Evolutionary conservation across 352 stramenopile species (phyloP).

Genomic region (Globisporangium lucens): DNA sequence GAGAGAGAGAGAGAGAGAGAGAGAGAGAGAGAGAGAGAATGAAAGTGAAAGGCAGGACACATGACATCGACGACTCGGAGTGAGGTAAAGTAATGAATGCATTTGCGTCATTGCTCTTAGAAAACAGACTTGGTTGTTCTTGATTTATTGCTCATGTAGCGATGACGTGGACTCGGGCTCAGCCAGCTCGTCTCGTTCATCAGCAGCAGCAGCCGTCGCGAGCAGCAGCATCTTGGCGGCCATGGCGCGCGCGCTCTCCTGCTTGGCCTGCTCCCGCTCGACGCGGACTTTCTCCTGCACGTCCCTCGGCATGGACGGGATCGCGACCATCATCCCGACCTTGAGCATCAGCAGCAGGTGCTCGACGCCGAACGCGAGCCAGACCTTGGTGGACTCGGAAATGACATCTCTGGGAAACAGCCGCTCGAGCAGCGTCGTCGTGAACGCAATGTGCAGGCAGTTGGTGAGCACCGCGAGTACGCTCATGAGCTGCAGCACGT

Average conservation of each 20-base stretch:
- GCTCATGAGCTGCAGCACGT: conserved; percentile 94
- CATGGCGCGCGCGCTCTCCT: conserved; percentile 66
- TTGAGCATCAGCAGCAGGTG: conserved; percentile 65
- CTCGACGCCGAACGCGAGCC: conserved; percentile 75
- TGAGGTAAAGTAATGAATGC: conserved; percentile 1
- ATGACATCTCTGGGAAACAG: conserved; percentile 23
- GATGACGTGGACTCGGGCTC: background rate
- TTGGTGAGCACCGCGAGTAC: conserved; percentile 95
- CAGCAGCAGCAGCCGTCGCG: background rate
- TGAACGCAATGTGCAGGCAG: conserved; percentile 91
- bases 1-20: background rate
- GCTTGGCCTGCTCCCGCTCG: conserved; percentile 65
- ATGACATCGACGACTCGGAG: background rate
- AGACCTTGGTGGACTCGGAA: conserved; percentile 54
- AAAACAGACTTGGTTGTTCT: background rate
- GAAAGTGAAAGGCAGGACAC: background rate
- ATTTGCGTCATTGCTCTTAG: conserved; percentile 5
- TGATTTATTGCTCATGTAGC: background rate
- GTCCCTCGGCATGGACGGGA: conserved; percentile 52
- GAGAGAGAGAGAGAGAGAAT: background rate
- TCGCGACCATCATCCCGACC: conserved; percentile 55
- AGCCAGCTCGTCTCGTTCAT: background rate
- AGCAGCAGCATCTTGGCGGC: conserved; percentile 29
- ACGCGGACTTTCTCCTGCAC: conserved; percentile 44
- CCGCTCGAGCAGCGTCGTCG: conserved; percentile 64